Evolutionary conservation across 352 stramenopile genomes (phyloP).

Genomic region (Phytophthora tubulina): DNA sequence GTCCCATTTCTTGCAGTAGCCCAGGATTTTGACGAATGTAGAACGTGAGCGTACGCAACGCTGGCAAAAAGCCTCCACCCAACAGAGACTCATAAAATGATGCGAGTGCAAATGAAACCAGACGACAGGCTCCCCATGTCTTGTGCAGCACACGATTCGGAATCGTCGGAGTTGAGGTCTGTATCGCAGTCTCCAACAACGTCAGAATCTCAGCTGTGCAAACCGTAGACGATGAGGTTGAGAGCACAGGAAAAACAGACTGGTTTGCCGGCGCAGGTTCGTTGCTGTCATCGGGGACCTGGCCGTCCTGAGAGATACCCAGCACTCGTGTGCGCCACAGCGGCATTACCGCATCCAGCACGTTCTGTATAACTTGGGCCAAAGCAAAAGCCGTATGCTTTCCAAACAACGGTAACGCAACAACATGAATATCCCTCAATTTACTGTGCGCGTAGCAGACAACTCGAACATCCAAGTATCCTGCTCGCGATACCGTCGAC

Average conservation of each 20-base stretch:
- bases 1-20: conserved; percentile 47
- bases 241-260: conserved; percentile 4
- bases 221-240: conserved; percentile 15
- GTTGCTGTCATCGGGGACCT: neutral
- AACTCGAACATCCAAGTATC: conserved; percentile 42
- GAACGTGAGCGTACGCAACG: conserved; percentile 26
- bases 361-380: conserved; percentile 25
- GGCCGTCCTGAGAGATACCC: conserved; percentile 26
- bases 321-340: conserved; percentile 40
- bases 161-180: neutral
- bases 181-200: conserved; percentile 23
- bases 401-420: conserved; percentile 37
- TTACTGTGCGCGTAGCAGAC: conserved; percentile 26
- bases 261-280: neutral
- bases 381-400: conserved; percentile 10
- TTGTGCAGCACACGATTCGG: conserved; percentile 28
- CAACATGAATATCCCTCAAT: conserved; percentile 42
- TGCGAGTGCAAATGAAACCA: conserved; percentile 34
- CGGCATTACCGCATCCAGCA: conserved; percentile 41
- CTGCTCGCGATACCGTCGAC: conserved; percentile 15
- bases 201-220: conserved; percentile 27
- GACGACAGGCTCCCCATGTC: conserved; percentile 31
- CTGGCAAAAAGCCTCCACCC: conserved; percentile 28
- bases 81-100: conserved; percentile 48
- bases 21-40: conserved; percentile 37